Percentiles rank a stretch among this genome's conserved stretches.
Evolutionary conservation across 352 stramenopile species (phyloP).

Genomic region (Globisporangium irregulare): DNA sequence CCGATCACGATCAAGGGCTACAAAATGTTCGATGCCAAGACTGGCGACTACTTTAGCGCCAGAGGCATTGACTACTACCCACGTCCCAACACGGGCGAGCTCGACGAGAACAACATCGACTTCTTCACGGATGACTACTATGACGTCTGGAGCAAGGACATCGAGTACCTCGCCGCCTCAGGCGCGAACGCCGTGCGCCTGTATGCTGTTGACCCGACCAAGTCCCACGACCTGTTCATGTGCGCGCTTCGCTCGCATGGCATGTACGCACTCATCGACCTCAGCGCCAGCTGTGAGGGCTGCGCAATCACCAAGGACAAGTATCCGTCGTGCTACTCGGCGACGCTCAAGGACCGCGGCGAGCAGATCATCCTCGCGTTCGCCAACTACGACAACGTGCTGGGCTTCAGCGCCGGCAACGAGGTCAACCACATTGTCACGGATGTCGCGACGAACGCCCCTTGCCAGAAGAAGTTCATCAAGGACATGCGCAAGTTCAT

Average conservation of each 20-base stretch:
- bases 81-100: slow-evolving; percentile 69
- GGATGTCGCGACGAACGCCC: slow-evolving; percentile 44
- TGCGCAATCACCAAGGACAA: slow-evolving; percentile 54
- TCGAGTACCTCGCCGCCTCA: slow-evolving; percentile 53
- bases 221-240: slow-evolving; percentile 88
- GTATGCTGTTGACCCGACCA: slow-evolving; percentile 79
- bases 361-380: slow-evolving; percentile 80
- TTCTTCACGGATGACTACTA: slow-evolving; percentile 82
- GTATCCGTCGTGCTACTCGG: slow-evolving; percentile 55
- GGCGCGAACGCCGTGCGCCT: slow-evolving; percentile 79
- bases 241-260: slow-evolving; percentile 64
- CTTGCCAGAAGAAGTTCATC: slow-evolving; percentile 90
- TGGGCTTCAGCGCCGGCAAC: slow-evolving; percentile 80
- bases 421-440: slow-evolving; percentile 73
- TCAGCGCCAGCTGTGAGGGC: slow-evolving; percentile 44
- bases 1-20: slow-evolving; percentile 58
- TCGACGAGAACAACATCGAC: slow-evolving; percentile 75
- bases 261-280: slow-evolving; percentile 77
- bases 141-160: slow-evolving; percentile 63
- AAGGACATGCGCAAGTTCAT: slow-evolving; percentile 80
- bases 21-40: slow-evolving; percentile 80
- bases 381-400: slow-evolving; percentile 81
- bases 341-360: slow-evolving; percentile 60
- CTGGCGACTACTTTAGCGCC: slow-evolving; percentile 62
- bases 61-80: slow-evolving; percentile 88